Evolutionary conservation across 2,329 filamentous ascomycete genomes (phyloP).

Genomic region (Escovopsis sp.): DNA sequence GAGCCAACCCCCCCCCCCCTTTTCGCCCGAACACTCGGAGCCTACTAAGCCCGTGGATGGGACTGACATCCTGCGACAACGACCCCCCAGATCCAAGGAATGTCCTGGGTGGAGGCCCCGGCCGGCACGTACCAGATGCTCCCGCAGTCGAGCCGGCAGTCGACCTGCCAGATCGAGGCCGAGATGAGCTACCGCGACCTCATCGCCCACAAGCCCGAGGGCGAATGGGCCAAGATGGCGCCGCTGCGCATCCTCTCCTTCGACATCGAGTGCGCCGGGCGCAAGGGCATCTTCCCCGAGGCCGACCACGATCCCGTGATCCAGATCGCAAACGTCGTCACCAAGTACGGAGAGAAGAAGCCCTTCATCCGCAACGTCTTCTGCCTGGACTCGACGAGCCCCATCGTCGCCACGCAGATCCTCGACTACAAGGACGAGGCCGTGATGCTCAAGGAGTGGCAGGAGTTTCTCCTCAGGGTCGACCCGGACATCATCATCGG

Average conservation of each 20-base stretch:
- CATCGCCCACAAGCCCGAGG: conserved; percentile 74
- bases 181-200: conserved; percentile 69
- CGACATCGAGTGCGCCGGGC: conserved; percentile 95
- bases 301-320: conserved; percentile 86
- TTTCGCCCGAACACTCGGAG: too few relatives aligned
- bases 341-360: conserved; percentile 85
- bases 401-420: conserved; percentile 90
- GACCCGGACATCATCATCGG: conserved; percentile 97
- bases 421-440: conserved; percentile 69
- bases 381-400: conserved; percentile 78
- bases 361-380: conserved; percentile 96
- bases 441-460: conserved; percentile 86
- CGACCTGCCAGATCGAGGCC: conserved; percentile 94
- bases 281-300: conserved; percentile 95
- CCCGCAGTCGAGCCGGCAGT: conserved; percentile 52
- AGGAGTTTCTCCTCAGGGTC: conserved; percentile 73
- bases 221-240: conserved; percentile 97
- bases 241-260: conserved; percentile 87
- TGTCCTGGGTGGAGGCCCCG: conserved; percentile 92
- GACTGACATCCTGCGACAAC: too few relatives aligned
- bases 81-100: conserved; percentile 62
- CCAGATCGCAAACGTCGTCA: conserved; percentile 94
- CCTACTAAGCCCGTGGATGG: too few relatives aligned
- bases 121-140: conserved; percentile 60
- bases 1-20: too few relatives aligned